Base-by-base conservation (phyloP, 352 stramenopile species). In the Phytophthora constricta region DNA sequence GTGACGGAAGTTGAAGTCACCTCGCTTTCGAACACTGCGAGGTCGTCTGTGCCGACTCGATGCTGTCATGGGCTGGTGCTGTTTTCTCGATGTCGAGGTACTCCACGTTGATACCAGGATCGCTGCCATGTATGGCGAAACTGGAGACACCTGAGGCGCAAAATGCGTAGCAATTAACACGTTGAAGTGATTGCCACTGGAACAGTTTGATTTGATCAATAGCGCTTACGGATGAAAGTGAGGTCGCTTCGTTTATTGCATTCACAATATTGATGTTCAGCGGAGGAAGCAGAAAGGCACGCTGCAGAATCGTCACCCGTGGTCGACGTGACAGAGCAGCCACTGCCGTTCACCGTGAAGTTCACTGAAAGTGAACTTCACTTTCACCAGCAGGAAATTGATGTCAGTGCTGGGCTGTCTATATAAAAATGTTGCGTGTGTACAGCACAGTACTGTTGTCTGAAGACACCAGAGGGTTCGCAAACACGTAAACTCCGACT, bases 401-500 rank as follows among this genome's bases (percentile, higher is more conserved):
- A 63, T 37, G 17, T 50, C 34, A 5, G 55, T 61, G 19, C n/a
- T n/a, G n/a, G n/a, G n/a, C n/a, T n/a, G n/a, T n/a, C n/a, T n/a
- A n/a, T n/a, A n/a, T n/a, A n/a, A n/a, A n/a, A n/a, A n/a, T n/a
- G n/a, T n/a, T n/a, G n/a, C n/a, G n/a, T n/a, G n/a, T n/a, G 43
- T 62, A 76, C 22, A 57, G 33, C 27, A 72, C 57, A 41, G 33
- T 50, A 22, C 27, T 39, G 26, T 57, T 46, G 50, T 56, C 45
- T 5, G 33, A 23, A 2, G 42, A 51, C 51, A 63, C 52, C 17
- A 71, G 37, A 1, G 55, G 70, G 16, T 65, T 71, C 2, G 58
- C 64, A 20, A 77, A 62, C 1, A 74, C 56, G 33, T 74, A 48
- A 71, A 62, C 33, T 69, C 34, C 41, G 64, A 59, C 10, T 57